Percentiles rank a stretch among this genome's conserved stretches.
These are phyloP conservation scores for Tuber umbilicatum DNA, from an alignment of 495 filamentous ascomycete species.

Conservation along the genomic window DNA sequence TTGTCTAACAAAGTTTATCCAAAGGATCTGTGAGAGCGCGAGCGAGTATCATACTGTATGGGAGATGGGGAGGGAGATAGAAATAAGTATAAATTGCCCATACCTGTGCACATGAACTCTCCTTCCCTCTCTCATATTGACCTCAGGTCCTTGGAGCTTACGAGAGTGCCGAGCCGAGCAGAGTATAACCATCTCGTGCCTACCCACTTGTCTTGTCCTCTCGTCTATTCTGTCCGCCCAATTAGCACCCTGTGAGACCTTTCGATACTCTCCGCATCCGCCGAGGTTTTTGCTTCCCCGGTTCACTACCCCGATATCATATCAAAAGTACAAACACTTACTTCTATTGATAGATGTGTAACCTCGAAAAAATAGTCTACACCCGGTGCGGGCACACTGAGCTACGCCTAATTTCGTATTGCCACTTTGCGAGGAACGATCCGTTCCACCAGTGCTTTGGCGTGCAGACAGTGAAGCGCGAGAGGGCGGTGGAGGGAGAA, in stretches of 20 bases:
- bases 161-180: background rate
- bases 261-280: background rate
- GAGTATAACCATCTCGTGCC: background rate
- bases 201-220: background rate
- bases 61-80: background rate
- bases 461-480: constrained; percentile 54
- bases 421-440: constrained; percentile 64
- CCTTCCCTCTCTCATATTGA: background rate
- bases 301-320: background rate
- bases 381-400: constrained; percentile 51
- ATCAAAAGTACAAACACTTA: background rate
- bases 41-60: no score
- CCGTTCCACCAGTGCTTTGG: constrained; percentile 57
- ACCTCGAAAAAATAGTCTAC: constrained; percentile 59
- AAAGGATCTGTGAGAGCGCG: background rate
- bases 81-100: constrained; percentile 1
- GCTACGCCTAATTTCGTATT: constrained; percentile 56
- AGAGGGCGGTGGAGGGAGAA: constrained; percentile 23
- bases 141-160: background rate
- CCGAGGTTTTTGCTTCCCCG: background rate
- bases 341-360: constrained; percentile 50
- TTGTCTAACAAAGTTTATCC: background rate
- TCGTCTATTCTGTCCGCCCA: background rate
- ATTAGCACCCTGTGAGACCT: background rate
- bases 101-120: background rate